A percentile compares a stretch with the other conserved stretches of the same genome.
Conservation (phyloP, 78 protist species). For the Protostelium mycophagum region DNA sequence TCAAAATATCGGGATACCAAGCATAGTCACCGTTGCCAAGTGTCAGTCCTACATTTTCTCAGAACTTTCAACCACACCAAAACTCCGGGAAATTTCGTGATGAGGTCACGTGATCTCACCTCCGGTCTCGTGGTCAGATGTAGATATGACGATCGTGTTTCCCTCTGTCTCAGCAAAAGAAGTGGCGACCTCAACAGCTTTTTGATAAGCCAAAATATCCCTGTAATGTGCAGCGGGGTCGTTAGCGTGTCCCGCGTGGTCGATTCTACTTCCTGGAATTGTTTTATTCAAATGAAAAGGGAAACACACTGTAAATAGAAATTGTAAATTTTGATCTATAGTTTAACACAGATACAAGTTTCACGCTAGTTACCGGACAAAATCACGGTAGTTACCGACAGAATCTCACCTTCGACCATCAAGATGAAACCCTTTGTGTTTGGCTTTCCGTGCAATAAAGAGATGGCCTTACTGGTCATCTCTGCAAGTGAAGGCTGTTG, state of each 20-base stretch:
- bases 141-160: conserved; percentile 43
- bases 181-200: conserved; percentile 16
- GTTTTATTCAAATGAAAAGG: neutral
- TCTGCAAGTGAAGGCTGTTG: conserved; percentile 35
- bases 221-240: conserved; percentile 48
- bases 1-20: conserved; percentile 26
- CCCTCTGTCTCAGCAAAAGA: conserved; percentile 52
- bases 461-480: conserved; percentile 34
- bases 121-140: conserved; percentile 80
- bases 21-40: neutral
- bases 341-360: neutral
- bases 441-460: conserved; percentile 12
- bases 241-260: conserved; percentile 67
- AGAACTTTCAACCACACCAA: neutral
- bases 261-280: conserved; percentile 26
- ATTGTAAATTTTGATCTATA: neutral
- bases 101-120: conserved; percentile 18
- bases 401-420: conserved; percentile 23
- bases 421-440: conserved; percentile 33
- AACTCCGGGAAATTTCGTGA: neutral
- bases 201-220: conserved; percentile 37
- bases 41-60: neutral
- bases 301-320: neutral
- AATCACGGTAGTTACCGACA: too few species aligned
- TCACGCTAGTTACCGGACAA: neutral